Base-by-base conservation (phyloP, 306 rosid genomes). In the Inga leiocalycina region DNA sequence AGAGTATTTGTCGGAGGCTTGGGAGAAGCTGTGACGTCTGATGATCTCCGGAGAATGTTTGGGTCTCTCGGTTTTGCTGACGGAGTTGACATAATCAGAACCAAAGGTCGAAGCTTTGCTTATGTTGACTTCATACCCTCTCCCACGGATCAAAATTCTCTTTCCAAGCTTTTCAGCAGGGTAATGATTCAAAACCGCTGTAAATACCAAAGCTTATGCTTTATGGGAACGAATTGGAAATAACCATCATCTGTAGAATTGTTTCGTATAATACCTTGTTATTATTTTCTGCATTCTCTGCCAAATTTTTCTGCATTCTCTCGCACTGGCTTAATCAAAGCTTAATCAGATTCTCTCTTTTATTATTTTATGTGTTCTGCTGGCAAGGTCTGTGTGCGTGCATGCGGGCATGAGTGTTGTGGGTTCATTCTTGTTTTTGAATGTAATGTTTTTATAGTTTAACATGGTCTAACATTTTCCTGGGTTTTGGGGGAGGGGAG, bases 91-190 rank as follows among this genome's bases (percentile, higher is more conserved):
- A 82, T 95, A 6, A 83, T 93, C 83, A 91, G 94, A 68, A 88
- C 95, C 75, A 95, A 93, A 89, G 92, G 91, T 39, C 98, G 98
- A 67, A 80, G 89, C 80, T 91, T 93, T 34, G 98, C 98, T 16
- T 93, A 95, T 77, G 92, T 95, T 35, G 91, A 95, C 45, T 93
- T 95, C 84, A 17, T 70, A 48, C 94, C 95, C 51, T 79, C 87
- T 30, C 83, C 92, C 22, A 13, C 83, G 13, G 84, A 88, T 20
- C 81, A 81, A 15, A 93, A 91, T 68, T 90, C 97, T 52, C 86
- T 93, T 68, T 74, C 94, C 86, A 95, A 91, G 75, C 98, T 95
- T 65, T 93, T 91, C 81, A 89, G 93, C 81, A 89, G 87, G 84
- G 93, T 73, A 48, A 59, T 73, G 54, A 48, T 34, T 68, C 34